These are phyloP conservation scores for Annona squamosa DNA, from an alignment of 164 flowering plant genomes.

Conservation along the genomic window DNA sequence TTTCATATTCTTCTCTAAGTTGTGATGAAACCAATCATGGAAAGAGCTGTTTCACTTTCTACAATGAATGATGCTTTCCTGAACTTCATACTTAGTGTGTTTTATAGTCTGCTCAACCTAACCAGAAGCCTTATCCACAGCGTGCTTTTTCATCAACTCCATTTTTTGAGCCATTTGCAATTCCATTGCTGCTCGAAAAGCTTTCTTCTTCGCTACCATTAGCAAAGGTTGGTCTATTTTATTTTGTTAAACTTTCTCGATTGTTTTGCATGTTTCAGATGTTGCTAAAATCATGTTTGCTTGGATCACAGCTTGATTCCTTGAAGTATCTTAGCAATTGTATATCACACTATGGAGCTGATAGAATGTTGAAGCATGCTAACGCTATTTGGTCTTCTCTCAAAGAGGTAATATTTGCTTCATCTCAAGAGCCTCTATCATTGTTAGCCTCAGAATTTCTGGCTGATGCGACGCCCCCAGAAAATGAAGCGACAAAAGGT, in stretches of 20 bases:
- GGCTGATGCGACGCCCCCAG: slow-evolving; percentile 30
- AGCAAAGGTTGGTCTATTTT: slow-evolving; percentile 60
- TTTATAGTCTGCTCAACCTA: neutral
- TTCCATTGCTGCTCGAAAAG: slow-evolving; percentile 89
- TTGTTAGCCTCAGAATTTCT: slow-evolving; percentile 28
- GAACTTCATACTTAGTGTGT: neutral
- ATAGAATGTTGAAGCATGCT: slow-evolving; percentile 56
- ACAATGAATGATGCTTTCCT: neutral
- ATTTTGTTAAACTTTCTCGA: neutral
- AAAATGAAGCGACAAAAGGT: slow-evolving; percentile 50
- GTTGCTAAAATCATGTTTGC: neutral
- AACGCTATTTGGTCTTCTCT: slow-evolving; percentile 63
- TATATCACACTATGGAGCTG: slow-evolving; percentile 53
- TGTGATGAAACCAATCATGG: no score
- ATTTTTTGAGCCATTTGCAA: slow-evolving; percentile 72
- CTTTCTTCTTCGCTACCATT: slow-evolving; percentile 69
- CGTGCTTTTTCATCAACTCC: slow-evolving; percentile 72
- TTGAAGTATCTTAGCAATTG: slow-evolving; percentile 67
- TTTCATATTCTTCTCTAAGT: no score
- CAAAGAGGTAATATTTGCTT: slow-evolving; percentile 41
- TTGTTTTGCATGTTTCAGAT: neutral
- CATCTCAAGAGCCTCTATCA: slow-evolving; percentile 21
- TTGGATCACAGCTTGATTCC: slow-evolving; percentile 69
- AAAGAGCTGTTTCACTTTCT: neutral
- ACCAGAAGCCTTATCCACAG: slow-evolving; percentile 32